Base-by-base conservation (phyloP, 495 filamentous ascomycete genomes). In the Aspergillus sclerotiicarbonarius region DNA sequence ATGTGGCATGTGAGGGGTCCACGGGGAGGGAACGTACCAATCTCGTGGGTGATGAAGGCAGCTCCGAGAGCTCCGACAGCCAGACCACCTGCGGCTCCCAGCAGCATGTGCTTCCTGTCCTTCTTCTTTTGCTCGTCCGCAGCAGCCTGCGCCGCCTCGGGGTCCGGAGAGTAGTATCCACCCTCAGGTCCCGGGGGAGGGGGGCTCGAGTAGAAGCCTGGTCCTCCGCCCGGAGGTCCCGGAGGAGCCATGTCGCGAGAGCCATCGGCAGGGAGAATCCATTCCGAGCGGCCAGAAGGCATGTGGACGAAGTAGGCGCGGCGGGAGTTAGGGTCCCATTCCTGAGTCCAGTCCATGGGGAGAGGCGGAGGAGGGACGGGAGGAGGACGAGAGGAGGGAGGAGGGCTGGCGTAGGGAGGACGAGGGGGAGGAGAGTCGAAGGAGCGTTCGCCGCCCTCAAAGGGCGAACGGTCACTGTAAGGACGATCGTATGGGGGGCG, bases 281-380 rank as follows among this genome's bases (percentile, higher is more conserved):
- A 89, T 59, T 84, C 82, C 0, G 82, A 74, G 53, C 80, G 80
- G 37, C 83, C 84, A 9, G 80, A 85, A 33, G 79, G 67, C 41
- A 82, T 71, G 56, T 87, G 82, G 43, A 82, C 72, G 63, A 80
- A 88, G 72, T 82, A 84, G 67, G 81, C 87, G 53, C 82, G 82
- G 53, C 84, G 79, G 44, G 72, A 66, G 41, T 70, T 73, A 41
- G 77, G 74, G 54, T 88, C 84, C 79, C 80, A 88, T 56, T 76
- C 76, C 18, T 84, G 78, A 47, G 71, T 63, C 86, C 86, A 88
- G 58, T 84, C 86, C 0, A 67, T 53, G 1, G 84, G 83, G 20
- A 85, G 73, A 16, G 81, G 79, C 8, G 82, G 82, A 43, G 73
- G 74, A 21, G 74, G 72, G 33, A 61, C 57, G 8, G 64, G 64